These are phyloP conservation scores for Tillandsia fasciculata DNA, from an alignment of 176 grass and related monocot genomes.

Conservation along the genomic window DNA sequence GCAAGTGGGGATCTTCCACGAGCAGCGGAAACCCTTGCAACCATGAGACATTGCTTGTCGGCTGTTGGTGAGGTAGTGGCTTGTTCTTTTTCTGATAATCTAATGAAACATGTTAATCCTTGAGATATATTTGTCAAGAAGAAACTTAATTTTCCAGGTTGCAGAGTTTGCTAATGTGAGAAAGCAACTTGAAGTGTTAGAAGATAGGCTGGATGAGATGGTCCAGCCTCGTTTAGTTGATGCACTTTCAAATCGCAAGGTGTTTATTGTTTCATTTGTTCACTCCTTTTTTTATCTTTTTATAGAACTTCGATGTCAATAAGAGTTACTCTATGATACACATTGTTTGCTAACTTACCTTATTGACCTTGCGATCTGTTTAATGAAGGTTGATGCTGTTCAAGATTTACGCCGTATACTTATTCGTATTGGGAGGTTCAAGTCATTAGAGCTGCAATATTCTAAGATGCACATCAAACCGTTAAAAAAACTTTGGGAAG, in stretches of 20 bases:
- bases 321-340: background rate
- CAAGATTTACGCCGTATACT: slow-evolving; percentile 86
- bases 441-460: slow-evolving; percentile 81
- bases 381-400: slow-evolving; percentile 65
- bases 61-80: slow-evolving; percentile 78
- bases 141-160: slow-evolving; percentile 49
- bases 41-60: slow-evolving; percentile 99
- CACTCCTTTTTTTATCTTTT: background rate
- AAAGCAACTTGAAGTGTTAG: slow-evolving; percentile 96
- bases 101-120: background rate
- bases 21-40: slow-evolving; percentile 93
- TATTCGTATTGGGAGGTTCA: slow-evolving; percentile 87
- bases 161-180: slow-evolving; percentile 98
- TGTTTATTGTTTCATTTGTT: slow-evolving; percentile 13
- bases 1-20: slow-evolving; percentile 91
- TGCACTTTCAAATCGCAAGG: slow-evolving; percentile 93
- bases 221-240: slow-evolving; percentile 79
- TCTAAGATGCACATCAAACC: slow-evolving; percentile 87
- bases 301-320: background rate
- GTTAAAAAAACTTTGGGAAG: slow-evolving; percentile 96
- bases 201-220: slow-evolving; percentile 94
- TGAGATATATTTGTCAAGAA: slow-evolving; percentile 11
- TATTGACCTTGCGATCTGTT: slow-evolving; percentile 13
- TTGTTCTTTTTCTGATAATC: background rate
- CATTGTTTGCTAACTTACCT: background rate